Evolutionary conservation across 805 yeast genomes (phyloP).

Genomic region (Cyberlindnera amylophila): DNA sequence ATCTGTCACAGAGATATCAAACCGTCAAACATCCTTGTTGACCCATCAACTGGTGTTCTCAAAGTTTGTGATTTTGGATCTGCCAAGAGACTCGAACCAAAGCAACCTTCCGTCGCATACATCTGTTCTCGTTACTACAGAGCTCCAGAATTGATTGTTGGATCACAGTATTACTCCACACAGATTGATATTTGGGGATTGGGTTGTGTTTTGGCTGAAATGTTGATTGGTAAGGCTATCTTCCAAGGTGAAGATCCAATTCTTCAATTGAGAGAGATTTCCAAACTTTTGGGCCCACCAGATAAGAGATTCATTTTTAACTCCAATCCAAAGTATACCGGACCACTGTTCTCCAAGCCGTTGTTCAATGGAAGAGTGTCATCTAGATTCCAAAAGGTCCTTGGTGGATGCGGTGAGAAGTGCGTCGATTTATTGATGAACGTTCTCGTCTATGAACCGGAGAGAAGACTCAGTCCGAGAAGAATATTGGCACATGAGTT

Average conservation of each 20-base stretch:
- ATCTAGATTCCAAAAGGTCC: slow-evolving; percentile 59
- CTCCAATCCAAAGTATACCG: slow-evolving; percentile 71
- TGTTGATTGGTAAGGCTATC: slow-evolving; percentile 88
- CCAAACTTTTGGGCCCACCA: slow-evolving; percentile 90
- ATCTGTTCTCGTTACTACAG: slow-evolving; percentile 94
- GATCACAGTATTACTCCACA: slow-evolving; percentile 81
- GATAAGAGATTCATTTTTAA: slow-evolving; percentile 64
- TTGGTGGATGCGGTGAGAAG: slow-evolving; percentile 74
- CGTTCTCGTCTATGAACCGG: slow-evolving; percentile 89
- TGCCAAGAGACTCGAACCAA: slow-evolving; percentile 72
- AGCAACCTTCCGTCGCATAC: slow-evolving; percentile 88
- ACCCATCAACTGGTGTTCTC: slow-evolving; percentile 60
- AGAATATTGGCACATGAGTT: slow-evolving; percentile 84
- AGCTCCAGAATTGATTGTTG: slow-evolving; percentile 94
- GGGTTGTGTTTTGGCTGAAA: slow-evolving; percentile 95
- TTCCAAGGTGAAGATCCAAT: slow-evolving; percentile 92
- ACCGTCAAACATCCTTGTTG: slow-evolving; percentile 77
- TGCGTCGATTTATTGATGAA: slow-evolving; percentile 82
- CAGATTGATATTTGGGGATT: slow-evolving; percentile 97
- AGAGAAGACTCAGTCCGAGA: slow-evolving; percentile 72
- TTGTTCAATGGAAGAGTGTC: slow-evolving; percentile 52
- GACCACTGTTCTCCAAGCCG: slow-evolving; percentile 67
- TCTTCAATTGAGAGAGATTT: slow-evolving; percentile 84
- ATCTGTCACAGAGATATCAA: slow-evolving; percentile 83
- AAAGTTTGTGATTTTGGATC: slow-evolving; percentile 86